Conservation (phyloP, 805 yeast species). For the Sugiyamaella floridensis region DNA sequence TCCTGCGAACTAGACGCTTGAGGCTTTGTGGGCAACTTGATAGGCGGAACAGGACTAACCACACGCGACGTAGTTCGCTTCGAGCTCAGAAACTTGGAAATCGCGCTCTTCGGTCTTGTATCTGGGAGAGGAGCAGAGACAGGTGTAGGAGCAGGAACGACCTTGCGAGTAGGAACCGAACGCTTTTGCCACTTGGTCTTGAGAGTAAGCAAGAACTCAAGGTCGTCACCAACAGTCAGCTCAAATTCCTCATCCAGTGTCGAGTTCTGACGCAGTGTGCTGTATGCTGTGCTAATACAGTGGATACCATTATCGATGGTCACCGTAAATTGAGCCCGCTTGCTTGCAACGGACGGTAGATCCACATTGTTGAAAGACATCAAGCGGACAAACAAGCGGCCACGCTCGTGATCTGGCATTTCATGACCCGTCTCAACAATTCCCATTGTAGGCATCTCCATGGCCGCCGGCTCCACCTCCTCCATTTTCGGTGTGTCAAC, state of each 20-base stretch:
- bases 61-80: not conserved
- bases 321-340: conserved; percentile 41
- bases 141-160: conserved; percentile 10
- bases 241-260: conserved; percentile 72
- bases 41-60: not conserved
- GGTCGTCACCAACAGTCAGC: conserved; percentile 50
- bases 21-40: conserved; percentile 1
- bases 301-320: conserved; percentile 73
- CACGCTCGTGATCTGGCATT: conserved; percentile 18
- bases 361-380: conserved; percentile 28
- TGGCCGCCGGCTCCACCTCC: too few species aligned
- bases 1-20: not conserved
- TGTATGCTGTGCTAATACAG: conserved; percentile 56
- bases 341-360: conserved; percentile 35
- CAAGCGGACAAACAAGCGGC: conserved; percentile 22
- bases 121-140: not conserved
- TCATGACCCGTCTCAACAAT: conserved; percentile 3
- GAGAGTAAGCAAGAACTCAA: conserved; percentile 65
- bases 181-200: conserved; percentile 49
- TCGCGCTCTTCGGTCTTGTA: conserved; percentile 9
- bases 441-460: too few species aligned
- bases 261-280: conserved; percentile 27
- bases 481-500: not conserved
- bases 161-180: conserved; percentile 6
- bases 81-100: conserved; percentile 13